Percentiles rank a stretch among this genome's conserved stretches.
These are phyloP conservation scores for Mycosphaerelloides madeirae DNA, from an alignment of 2,329 filamentous ascomycete species.

Conservation along the genomic window DNA sequence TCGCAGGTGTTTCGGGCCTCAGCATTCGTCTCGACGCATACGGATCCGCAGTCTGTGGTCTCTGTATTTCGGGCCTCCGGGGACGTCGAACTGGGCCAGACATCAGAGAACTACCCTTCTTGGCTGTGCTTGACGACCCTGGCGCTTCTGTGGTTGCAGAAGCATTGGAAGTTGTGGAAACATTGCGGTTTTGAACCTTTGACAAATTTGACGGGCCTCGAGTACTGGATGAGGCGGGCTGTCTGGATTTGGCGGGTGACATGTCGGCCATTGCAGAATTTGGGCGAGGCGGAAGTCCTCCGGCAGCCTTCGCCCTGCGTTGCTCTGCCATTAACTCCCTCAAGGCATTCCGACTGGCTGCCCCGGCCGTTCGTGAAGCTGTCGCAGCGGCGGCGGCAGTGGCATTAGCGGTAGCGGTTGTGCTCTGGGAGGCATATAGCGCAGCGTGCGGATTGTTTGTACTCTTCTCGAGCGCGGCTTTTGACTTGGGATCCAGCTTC, in stretches of 20 bases:
- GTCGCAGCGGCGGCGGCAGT: conserved; percentile 9
- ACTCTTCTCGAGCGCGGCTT: conserved; percentile 76
- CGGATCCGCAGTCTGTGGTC: conserved; percentile 53
- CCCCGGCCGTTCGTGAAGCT: conserved; percentile 27
- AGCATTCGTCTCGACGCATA: conserved; percentile 39
- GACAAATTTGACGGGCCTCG: conserved; percentile 28
- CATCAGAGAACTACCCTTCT: conserved; percentile 45
- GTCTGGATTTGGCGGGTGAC: conserved; percentile 42
- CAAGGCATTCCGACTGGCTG: conserved; percentile 57
- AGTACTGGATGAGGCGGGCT: conserved; percentile 20
- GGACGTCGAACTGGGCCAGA: conserved; percentile 57
- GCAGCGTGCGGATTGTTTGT: conserved; percentile 67
- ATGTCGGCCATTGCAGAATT: conserved; percentile 54
- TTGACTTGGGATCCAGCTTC: conserved; percentile 71
- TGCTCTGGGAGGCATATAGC: conserved; percentile 45
- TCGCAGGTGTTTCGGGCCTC: conserved; percentile 44
- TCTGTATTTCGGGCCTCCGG: conserved; percentile 41
- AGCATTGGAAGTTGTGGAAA: conserved; percentile 27
- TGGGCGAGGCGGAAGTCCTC: conserved; percentile 49
- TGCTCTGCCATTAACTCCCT: conserved; percentile 71
- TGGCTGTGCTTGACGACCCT: conserved; percentile 28
- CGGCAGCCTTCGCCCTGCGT: conserved; percentile 60
- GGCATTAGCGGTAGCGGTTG: conserved; percentile 8
- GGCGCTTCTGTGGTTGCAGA: conserved; percentile 21
- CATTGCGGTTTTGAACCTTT: conserved; percentile 25